phyloP scores from a whole-genome alignment of 352 stramenopile genomes.

The Globisporangium nunn region DNA sequence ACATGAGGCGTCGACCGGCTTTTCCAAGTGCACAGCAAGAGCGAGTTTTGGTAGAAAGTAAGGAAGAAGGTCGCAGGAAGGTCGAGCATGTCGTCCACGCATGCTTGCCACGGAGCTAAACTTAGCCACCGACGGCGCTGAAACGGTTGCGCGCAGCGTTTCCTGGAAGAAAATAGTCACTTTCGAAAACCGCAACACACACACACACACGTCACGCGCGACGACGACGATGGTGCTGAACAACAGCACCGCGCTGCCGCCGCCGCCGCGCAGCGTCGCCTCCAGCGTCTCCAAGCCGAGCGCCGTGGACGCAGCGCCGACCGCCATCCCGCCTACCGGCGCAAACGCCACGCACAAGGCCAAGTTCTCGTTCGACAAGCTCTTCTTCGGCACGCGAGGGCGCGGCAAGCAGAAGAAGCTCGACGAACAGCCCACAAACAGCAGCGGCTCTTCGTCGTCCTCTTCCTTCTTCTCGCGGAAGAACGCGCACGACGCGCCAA shows the following conservation, averaged over 20 bases:
- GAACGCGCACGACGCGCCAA: background rate
- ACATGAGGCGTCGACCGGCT: no score
- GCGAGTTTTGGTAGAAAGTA: no score
- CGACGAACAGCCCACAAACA: background rate
- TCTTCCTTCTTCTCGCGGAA: slow-evolving; percentile 9
- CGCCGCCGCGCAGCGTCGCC: background rate
- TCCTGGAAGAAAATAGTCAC: background rate
- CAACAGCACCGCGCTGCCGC: background rate
- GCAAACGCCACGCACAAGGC: slow-evolving; percentile 6
- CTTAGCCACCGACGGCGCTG: no score
- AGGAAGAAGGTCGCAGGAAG: no score
- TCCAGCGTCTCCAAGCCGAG: background rate
- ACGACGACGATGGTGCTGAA: background rate
- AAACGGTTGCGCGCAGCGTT: background rate
- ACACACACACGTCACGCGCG: no score
- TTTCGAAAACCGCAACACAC: no score
- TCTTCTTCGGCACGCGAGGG: slow-evolving; percentile 11
- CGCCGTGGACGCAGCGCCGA: background rate
- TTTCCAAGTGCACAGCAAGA: no score
- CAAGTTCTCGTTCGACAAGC: slow-evolving; percentile 23
- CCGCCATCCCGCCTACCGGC: background rate
- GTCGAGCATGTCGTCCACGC: no score
- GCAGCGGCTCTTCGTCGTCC: slow-evolving; percentile 3
- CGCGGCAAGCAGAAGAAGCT: slow-evolving; percentile 14
- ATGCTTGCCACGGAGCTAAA: no score